These are phyloP conservation scores for Rubia tinctorum DNA, from an alignment of 305 asterid species.

Conservation along the genomic window DNA sequence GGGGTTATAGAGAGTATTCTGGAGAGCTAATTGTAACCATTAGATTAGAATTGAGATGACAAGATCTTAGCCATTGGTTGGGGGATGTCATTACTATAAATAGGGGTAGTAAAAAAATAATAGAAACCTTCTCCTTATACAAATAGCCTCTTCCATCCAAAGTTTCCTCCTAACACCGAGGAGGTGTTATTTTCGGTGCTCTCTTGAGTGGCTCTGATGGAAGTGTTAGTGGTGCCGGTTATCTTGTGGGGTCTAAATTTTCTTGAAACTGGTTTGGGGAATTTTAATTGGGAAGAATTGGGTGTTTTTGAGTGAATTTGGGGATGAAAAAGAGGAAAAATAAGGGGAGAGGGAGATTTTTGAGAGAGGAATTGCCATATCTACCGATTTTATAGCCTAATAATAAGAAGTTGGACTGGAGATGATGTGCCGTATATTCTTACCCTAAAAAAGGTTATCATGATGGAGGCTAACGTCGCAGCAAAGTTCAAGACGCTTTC, in stretches of 20 bases:
- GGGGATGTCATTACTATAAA: too few relatives aligned
- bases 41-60: too few relatives aligned
- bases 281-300: slow-evolving; percentile 11
- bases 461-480: slow-evolving; percentile 27
- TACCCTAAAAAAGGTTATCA: slow-evolving; percentile 45
- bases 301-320: slow-evolving; percentile 13
- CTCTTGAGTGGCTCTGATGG: slow-evolving; percentile 42
- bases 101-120: too few relatives aligned
- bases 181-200: slow-evolving; percentile 25
- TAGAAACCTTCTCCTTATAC: too few relatives aligned
- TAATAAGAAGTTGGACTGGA: slow-evolving; percentile 84
- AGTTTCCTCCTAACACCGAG: too few relatives aligned
- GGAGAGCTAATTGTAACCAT: too few relatives aligned
- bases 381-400: too few relatives aligned
- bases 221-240: too few relatives aligned
- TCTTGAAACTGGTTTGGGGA: slow-evolving; percentile 17
- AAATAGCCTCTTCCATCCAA: too few relatives aligned
- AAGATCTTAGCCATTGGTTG: too few relatives aligned
- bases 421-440: slow-evolving; percentile 57
- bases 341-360: slow-evolving; percentile 20
- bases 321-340: slow-evolving; percentile 15
- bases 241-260: slow-evolving; percentile 8
- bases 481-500: slow-evolving; percentile 40
- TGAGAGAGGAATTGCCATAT: slow-evolving; percentile 50
- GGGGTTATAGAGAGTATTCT: too few relatives aligned